These are phyloP conservation scores for Eugenia klotzschiana DNA, from an alignment of 441 rosid genomes.

Conservation along the genomic window DNA sequence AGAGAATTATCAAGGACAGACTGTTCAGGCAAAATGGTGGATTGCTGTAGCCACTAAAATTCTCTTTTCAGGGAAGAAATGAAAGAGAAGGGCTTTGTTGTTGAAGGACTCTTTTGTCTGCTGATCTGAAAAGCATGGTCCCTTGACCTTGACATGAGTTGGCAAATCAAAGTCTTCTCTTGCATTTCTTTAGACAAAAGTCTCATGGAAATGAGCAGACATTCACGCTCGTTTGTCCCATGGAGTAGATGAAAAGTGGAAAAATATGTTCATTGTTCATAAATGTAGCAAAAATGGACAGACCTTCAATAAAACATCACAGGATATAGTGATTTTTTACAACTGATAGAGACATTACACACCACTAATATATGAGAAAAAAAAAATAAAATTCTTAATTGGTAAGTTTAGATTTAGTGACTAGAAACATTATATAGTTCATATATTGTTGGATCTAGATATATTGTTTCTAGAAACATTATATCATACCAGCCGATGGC, in stretches of 20 bases:
- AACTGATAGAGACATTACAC: not conserved
- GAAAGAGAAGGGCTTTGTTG: not conserved
- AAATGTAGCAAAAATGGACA: slow-evolving; percentile 3
- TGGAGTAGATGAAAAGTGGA: not conserved
- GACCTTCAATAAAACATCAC: not conserved
- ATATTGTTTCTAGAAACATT: not conserved
- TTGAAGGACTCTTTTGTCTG: not conserved
- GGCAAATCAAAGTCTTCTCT: not conserved
- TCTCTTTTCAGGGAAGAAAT: not conserved
- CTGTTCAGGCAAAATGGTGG: not conserved
- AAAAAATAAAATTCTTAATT: not conserved
- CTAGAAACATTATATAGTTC: too few relatives aligned
- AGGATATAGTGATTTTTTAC: not conserved
- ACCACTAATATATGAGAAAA: not conserved
- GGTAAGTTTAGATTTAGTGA: not conserved
- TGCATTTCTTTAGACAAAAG: not conserved
- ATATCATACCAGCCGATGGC: slow-evolving; percentile 10
- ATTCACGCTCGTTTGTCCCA: not conserved
- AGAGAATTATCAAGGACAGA: not conserved
- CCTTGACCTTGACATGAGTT: not conserved
- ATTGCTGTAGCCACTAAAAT: not conserved
- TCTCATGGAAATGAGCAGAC: not conserved
- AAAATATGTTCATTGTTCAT: slow-evolving; percentile 10
- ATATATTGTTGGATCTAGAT: not conserved
- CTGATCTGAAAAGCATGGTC: not conserved